Conservation (phyloP, 768 basidiomycete species). For the Termitomyces sp. region DNA sequence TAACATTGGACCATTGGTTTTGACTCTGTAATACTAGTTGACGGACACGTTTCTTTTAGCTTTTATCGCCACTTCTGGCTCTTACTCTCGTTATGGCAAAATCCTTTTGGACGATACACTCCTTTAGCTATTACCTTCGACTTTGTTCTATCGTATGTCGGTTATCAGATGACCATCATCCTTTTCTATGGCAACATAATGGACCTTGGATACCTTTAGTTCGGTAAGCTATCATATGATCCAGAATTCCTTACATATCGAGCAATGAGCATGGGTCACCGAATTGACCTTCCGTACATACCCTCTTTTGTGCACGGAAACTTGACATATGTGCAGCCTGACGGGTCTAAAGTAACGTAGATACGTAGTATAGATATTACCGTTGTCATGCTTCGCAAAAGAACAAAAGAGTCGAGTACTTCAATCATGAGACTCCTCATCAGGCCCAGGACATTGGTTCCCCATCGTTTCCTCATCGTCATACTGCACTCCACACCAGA, state of each 20-base stretch:
- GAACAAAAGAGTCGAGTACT: background rate
- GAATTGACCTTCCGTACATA: background rate
- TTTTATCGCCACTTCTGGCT: background rate
- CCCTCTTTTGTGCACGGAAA: background rate
- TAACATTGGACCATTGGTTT: constrained; percentile 3
- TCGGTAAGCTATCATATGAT: background rate
- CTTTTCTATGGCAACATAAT: background rate
- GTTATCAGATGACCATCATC: background rate
- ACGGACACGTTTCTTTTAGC: background rate
- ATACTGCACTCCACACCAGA: constrained; percentile 85
- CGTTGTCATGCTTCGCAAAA: background rate
- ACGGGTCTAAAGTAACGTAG: background rate
- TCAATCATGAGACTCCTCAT: constrained; percentile 77
- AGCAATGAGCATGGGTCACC: background rate
- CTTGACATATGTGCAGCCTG: background rate
- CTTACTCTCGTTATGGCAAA: background rate
- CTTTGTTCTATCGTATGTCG: constrained; percentile 1
- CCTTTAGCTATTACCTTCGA: background rate
- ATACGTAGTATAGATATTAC: background rate
- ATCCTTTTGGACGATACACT: background rate
- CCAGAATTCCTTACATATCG: background rate
- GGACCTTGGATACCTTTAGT: background rate
- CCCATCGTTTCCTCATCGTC: constrained; percentile 53
- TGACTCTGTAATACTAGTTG: constrained; percentile 15
- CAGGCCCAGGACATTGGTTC: constrained; percentile 63